Evolutionary conservation across 208 protist genomes (phyloP).

Genomic region (Crithidia brevicula): DNA sequence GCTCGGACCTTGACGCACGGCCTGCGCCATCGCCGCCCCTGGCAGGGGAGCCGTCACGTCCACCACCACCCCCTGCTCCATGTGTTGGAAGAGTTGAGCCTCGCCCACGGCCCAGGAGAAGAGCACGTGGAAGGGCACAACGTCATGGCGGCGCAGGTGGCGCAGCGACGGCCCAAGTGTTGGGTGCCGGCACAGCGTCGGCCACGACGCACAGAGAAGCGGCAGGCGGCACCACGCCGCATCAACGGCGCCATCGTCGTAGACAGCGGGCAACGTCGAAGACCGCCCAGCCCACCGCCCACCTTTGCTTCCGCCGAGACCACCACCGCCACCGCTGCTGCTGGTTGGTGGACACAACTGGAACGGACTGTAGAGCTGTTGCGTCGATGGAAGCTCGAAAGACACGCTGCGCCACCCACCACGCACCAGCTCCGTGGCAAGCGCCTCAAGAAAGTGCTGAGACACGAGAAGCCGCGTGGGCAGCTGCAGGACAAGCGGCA

Average conservation of each 20-base stretch:
- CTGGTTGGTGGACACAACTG: background rate
- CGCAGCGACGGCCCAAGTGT: conserved; percentile 27
- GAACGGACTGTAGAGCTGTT: conserved; percentile 28
- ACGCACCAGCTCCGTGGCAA: conserved; percentile 28
- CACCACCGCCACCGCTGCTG: background rate
- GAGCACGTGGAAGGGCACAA: conserved; percentile 64
- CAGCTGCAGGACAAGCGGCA: conserved; percentile 48
- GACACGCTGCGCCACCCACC: conserved; percentile 34
- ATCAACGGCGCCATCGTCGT: conserved; percentile 4
- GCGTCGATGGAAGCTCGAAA: conserved; percentile 55
- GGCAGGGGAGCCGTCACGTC: conserved; percentile 47
- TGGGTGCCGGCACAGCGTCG: conserved; percentile 25
- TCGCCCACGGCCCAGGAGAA: conserved; percentile 47
- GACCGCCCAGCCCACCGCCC: background rate
- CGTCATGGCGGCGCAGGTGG: conserved; percentile 31
- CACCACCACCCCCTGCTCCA: conserved; percentile 45
- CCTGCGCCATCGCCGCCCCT: conserved; percentile 12
- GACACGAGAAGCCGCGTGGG: conserved; percentile 66
- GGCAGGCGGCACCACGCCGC: conserved; percentile 45
- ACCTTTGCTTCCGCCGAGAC: background rate
- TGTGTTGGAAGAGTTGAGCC: conserved; percentile 26
- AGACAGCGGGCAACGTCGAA: background rate
- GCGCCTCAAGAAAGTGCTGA: conserved; percentile 48
- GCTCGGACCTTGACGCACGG: conserved; percentile 8
- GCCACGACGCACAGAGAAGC: conserved; percentile 43